Evolutionary conservation across 1,284 basidiomycete species (phyloP).

Genomic region (Moesziomyces parantarcticus): DNA sequence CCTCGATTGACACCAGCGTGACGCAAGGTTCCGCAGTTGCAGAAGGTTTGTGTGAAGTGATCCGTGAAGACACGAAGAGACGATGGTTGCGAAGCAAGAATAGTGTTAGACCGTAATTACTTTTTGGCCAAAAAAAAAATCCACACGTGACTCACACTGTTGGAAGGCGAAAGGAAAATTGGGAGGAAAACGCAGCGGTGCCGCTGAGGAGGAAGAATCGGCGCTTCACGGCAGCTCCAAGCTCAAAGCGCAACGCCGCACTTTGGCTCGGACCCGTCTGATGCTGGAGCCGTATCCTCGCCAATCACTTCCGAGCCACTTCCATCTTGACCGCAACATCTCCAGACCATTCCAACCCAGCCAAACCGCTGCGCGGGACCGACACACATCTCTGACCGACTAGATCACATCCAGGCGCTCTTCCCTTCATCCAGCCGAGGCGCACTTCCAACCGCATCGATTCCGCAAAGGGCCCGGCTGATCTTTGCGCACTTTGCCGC

Average conservation of each 20-base stretch:
- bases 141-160: background rate
- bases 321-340: too few relatives aligned
- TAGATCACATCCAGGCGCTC: too few relatives aligned
- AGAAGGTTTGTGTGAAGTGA: slow-evolving; percentile 5
- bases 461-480: background rate
- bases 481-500: background rate
- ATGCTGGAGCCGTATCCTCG: too few relatives aligned
- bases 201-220: background rate
- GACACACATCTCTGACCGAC: too few relatives aligned
- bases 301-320: too few relatives aligned
- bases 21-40: too few relatives aligned
- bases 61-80: slow-evolving; percentile 16
- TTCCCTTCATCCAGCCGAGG: too few relatives aligned
- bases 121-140: background rate
- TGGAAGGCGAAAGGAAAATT: background rate
- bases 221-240: background rate
- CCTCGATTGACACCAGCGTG: too few relatives aligned
- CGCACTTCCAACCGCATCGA: background rate
- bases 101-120: background rate
- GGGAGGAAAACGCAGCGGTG: background rate
- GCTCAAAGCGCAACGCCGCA: too few relatives aligned
- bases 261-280: too few relatives aligned
- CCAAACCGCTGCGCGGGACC: too few relatives aligned
- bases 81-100: background rate
- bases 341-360: too few relatives aligned